Conservation (phyloP, 2,329 filamentous ascomycete species). For the Shiraia sp. region DNA sequence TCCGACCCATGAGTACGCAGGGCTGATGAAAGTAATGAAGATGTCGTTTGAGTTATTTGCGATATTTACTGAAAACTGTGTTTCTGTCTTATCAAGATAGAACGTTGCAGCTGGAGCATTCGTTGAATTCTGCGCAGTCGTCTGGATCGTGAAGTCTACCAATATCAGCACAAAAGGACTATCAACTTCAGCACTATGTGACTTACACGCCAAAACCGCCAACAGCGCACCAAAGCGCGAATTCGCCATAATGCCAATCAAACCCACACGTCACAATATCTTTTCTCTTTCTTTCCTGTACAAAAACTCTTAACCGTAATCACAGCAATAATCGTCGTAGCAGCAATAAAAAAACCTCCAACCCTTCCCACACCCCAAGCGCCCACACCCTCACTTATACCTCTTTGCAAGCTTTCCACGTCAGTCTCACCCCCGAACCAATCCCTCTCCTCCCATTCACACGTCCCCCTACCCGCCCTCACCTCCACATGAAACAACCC, state of each 20-base stretch:
- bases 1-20: conserved; percentile 50
- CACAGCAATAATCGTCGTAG: no score
- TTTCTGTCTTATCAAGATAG: conserved; percentile 34
- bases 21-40: conserved; percentile 38
- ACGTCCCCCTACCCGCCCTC: no score
- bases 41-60: conserved; percentile 40
- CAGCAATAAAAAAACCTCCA: no score
- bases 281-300: not conserved
- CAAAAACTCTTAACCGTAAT: no score
- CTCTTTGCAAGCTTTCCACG: no score
- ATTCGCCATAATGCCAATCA: conserved; percentile 6
- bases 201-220: conserved; percentile 16
- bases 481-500: no score
- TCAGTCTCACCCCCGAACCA: no score
- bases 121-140: conserved; percentile 17
- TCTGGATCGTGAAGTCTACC: conserved; percentile 9
- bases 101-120: conserved; percentile 33
- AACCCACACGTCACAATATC: no score
- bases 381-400: no score
- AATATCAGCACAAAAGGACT: not conserved
- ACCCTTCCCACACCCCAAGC: no score
- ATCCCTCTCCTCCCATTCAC: no score
- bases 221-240: conserved; percentile 9
- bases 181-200: not conserved
- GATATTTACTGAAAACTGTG: conserved; percentile 42